A percentile compares a stretch with the other conserved stretches of the same genome.
These are phyloP conservation scores for Gossypium schwendimanii DNA, from an alignment of 441 rosid genomes.

Conservation along the genomic window DNA sequence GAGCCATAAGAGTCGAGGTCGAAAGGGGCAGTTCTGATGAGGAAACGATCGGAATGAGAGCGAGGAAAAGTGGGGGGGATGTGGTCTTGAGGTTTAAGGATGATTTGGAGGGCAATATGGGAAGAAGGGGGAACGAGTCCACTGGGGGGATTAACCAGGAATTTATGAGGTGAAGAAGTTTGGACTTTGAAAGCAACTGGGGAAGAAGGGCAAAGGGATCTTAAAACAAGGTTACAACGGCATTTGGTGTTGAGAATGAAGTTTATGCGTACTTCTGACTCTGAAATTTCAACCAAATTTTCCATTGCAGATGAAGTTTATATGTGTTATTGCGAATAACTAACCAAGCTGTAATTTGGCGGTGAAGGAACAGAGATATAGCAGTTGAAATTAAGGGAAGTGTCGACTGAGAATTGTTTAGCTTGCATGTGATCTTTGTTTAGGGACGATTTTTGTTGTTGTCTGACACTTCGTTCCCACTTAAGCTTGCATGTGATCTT, in stretches of 20 bases:
- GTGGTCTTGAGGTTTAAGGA: slow-evolving; percentile 47
- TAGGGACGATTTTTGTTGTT: background rate
- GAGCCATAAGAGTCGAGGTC: background rate
- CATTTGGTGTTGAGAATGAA: slow-evolving; percentile 40
- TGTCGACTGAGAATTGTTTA: background rate
- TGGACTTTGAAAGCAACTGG: slow-evolving; percentile 53
- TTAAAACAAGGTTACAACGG: slow-evolving; percentile 35
- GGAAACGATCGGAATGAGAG: slow-evolving; percentile 51
- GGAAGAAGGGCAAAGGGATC: slow-evolving; percentile 31
- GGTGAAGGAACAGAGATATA: background rate
- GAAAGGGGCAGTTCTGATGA: slow-evolving; percentile 30
- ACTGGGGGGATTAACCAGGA: slow-evolving; percentile 48
- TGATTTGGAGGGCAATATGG: slow-evolving; percentile 34
- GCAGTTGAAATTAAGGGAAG: background rate
- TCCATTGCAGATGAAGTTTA: slow-evolving; percentile 16
- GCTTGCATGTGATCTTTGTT: background rate
- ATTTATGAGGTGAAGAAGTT: slow-evolving; percentile 54
- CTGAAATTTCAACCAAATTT: slow-evolving; percentile 31
- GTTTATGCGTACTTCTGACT: slow-evolving; percentile 35
- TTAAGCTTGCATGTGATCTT: background rate
- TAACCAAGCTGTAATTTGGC: background rate
- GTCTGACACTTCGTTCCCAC: background rate
- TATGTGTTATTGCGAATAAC: background rate
- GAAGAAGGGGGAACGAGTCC: slow-evolving; percentile 42
- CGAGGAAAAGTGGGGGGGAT: slow-evolving; percentile 46